A percentile compares a stretch with the other conserved stretches of the same genome.
These are phyloP conservation scores for Vanrija sp. DNA, from an alignment of 1,284 basidiomycete genomes.

Conservation along the genomic window DNA sequence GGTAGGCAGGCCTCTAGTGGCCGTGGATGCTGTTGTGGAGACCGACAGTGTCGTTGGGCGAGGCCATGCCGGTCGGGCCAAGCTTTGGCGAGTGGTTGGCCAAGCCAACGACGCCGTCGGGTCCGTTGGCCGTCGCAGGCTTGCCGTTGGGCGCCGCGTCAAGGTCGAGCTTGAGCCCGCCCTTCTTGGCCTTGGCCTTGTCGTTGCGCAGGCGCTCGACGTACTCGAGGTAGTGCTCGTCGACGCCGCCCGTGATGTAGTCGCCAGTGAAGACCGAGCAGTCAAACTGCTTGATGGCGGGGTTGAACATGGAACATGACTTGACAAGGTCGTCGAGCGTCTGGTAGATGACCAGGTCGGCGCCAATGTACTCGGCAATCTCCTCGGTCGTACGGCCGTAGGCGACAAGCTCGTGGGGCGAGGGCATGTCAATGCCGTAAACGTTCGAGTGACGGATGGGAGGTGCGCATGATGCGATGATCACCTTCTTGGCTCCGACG, in stretches of 20 bases:
- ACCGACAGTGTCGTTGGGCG: constrained; percentile 47
- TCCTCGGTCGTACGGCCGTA: constrained; percentile 70
- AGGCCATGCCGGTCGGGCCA: constrained; percentile 31
- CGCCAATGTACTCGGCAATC: constrained; percentile 82
- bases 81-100: constrained; percentile 49
- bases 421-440: constrained; percentile 99
- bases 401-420: constrained; percentile 87
- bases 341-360: constrained; percentile 96
- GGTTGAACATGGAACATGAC: constrained; percentile 86
- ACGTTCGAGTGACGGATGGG: constrained; percentile 77
- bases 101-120: constrained; percentile 47
- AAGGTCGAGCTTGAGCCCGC: constrained; percentile 23
- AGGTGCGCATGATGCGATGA: constrained; percentile 95
- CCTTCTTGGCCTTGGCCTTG: constrained; percentile 63
- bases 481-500: constrained; percentile 95
- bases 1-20: constrained; percentile 1
- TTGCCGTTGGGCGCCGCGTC: constrained; percentile 23
- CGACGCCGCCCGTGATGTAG: constrained; percentile 95
- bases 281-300: constrained; percentile 74
- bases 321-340: constrained; percentile 83
- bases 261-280: constrained; percentile 97
- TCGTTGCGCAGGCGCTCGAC: constrained; percentile 80
- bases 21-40: constrained; percentile 49
- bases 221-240: constrained; percentile 72
- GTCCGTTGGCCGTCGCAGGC: constrained; percentile 37